A percentile compares a stretch with the other conserved stretches of the same genome.
Evolutionary conservation across 306 rosid genomes (phyloP).

Genomic region (Arachis stenosperma): DNA sequence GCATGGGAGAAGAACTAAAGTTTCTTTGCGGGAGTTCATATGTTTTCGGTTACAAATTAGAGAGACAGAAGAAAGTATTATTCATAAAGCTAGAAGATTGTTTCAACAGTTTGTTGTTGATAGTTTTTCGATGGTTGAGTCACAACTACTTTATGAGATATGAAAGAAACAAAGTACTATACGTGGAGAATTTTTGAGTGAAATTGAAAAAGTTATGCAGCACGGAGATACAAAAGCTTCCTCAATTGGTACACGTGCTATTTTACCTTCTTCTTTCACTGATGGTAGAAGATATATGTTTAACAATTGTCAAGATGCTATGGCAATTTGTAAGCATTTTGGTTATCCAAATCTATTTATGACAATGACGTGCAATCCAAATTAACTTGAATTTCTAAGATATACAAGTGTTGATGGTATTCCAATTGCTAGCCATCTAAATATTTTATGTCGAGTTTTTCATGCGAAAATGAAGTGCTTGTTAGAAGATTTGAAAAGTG

Average conservation of each 20-base stretch:
- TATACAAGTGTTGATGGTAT: no score
- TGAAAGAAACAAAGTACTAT: not conserved
- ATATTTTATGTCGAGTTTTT: no score
- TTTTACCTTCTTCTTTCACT: no score
- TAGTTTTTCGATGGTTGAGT: not conserved
- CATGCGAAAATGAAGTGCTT: no score
- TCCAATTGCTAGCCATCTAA: no score
- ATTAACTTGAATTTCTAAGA: not conserved
- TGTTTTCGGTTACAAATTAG: not conserved
- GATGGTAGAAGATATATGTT: no score
- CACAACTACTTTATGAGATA: not conserved
- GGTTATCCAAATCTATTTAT: not conserved
- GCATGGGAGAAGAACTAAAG: not conserved
- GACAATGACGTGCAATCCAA: not conserved
- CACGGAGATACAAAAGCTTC: not conserved
- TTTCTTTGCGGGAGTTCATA: not conserved
- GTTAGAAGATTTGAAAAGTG: no score
- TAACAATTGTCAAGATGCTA: no score
- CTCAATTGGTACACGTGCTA: no score
- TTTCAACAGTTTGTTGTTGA: not conserved
- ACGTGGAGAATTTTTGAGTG: not conserved
- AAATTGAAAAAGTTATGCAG: not conserved
- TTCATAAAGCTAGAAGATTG: no score
- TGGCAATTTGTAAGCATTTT: no score
- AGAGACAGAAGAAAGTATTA: no score